Percentiles rank a stretch among this genome's conserved stretches.
These are phyloP conservation scores for Bisporella sp. DNA, from an alignment of 2,329 filamentous ascomycete species.

Conservation along the genomic window DNA sequence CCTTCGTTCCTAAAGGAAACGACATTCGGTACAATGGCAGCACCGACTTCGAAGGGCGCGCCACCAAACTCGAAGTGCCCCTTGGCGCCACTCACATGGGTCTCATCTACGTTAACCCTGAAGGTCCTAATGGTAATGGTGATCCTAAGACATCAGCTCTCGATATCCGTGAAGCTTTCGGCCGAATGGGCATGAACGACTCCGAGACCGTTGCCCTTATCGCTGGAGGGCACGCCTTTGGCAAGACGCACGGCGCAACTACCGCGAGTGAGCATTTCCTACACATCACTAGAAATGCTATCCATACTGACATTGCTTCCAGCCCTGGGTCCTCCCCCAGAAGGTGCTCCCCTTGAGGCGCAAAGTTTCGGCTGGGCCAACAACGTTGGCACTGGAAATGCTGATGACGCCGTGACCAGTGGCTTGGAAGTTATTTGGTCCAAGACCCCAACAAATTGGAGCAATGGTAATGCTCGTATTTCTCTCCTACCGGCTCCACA, in stretches of 20 bases:
- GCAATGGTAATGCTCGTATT: conserved; percentile 36
- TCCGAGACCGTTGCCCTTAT: conserved; percentile 77
- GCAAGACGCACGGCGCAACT: conserved; percentile 73
- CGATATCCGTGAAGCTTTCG: conserved; percentile 69
- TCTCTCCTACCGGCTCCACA: neutral
- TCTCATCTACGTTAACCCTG: conserved; percentile 76
- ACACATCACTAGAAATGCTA: neutral
- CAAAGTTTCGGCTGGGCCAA: conserved; percentile 71
- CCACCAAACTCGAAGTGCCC: conserved; percentile 53
- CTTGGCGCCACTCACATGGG: conserved; percentile 66
- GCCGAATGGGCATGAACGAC: conserved; percentile 77
- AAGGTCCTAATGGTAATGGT: conserved; percentile 66
- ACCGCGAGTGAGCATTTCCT: conserved; percentile 42
- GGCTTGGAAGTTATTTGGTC: conserved; percentile 78
- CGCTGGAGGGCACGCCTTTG: conserved; percentile 70
- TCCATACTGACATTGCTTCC: conserved; percentile 5
- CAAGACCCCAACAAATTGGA: conserved; percentile 69
- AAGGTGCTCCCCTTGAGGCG: conserved; percentile 53
- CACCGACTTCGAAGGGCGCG: conserved; percentile 49
- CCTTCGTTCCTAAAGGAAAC: conserved; percentile 59
- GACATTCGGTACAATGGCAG: conserved; percentile 58
- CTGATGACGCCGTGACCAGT: conserved; percentile 64
- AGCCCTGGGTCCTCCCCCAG: conserved; percentile 57
- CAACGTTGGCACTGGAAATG: conserved; percentile 57
- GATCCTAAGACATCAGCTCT: conserved; percentile 61